phyloP scores from a whole-genome alignment of 2,329 filamentous ascomycete species.

The Arthrocladium fulminans region DNA sequence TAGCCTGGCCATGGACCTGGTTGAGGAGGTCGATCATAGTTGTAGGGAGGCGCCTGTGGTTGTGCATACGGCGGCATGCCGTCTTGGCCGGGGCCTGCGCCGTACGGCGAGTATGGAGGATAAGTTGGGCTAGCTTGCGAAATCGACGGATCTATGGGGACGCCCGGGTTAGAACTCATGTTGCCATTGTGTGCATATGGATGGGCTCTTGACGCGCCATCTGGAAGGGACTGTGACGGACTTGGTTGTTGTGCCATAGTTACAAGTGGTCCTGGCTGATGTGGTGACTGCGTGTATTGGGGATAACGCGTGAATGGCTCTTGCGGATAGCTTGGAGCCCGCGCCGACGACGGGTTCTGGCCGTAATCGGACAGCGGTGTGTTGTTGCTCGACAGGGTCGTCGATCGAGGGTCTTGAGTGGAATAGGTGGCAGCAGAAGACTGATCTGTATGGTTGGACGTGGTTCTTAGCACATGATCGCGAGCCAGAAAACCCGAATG shows the following conservation, averaged over 20 bases:
- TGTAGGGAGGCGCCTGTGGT: conserved; percentile 32
- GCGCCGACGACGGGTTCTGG: conserved; percentile 64
- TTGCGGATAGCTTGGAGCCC: conserved; percentile 68
- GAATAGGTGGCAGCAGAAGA: conserved; percentile 86
- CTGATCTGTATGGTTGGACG: conserved; percentile 59
- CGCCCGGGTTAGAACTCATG: conserved; percentile 89
- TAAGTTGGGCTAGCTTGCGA: conserved; percentile 88
- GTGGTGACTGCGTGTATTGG: conserved; percentile 66
- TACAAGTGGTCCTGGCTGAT: conserved; percentile 64
- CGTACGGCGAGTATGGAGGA: conserved; percentile 80
- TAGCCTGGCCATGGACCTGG: conserved; percentile 28
- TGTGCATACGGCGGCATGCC: conserved; percentile 50
- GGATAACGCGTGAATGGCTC: conserved; percentile 71
- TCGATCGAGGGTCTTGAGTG: conserved; percentile 66
- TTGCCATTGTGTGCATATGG: conserved; percentile 48
- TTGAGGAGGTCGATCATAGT: conserved; percentile 38
- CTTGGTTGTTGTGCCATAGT: conserved; percentile 99
- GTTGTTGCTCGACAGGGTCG: conserved; percentile 64
- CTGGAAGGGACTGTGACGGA: conserved; percentile 85
- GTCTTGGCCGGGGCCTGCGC: conserved; percentile 63
- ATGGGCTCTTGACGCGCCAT: conserved; percentile 65
- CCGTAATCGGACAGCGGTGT: conserved; percentile 87
- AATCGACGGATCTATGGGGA: conserved; percentile 99
- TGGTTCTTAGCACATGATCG: conserved; percentile 20
- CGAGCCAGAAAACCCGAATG: conserved; percentile 44